A percentile compares a stretch with the other conserved stretches of the same genome.
phyloP scores from a whole-genome alignment of 106 monocot genomes.

The Platanthera zijinensis region DNA sequence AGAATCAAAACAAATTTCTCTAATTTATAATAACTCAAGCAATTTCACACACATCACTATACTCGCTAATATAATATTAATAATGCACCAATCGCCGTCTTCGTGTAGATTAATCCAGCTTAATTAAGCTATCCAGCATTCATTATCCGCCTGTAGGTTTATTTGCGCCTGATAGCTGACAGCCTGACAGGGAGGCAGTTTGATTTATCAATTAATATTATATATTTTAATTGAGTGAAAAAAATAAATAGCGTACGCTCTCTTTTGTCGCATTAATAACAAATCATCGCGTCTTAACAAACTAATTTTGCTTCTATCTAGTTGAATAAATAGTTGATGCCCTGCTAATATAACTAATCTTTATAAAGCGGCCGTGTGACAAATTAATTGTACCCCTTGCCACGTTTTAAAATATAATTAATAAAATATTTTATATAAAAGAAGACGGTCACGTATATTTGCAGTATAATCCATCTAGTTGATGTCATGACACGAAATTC shows the following conservation, averaged over 20 bases:
- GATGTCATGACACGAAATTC: no score
- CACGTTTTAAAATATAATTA: no score
- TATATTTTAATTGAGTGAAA: not conserved
- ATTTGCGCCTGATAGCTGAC: not conserved
- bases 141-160: not conserved
- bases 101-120: not conserved
- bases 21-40: no score
- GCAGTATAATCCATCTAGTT: no score
- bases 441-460: no score
- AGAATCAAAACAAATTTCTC: no score
- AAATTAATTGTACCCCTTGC: no score
- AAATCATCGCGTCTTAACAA: not conserved
- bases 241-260: not conserved
- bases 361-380: no score
- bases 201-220: not conserved
- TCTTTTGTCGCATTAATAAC: not conserved
- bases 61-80: not conserved
- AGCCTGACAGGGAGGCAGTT: not conserved
- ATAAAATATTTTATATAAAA: no score
- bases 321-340: no score
- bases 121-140: not conserved
- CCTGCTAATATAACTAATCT: no score
- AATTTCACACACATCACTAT: no score
- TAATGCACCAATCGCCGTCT: not conserved
- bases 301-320: not conserved